Base-by-base conservation (phyloP, 1,139 yeast species). In the Debaryomyces fabryi region DNA sequence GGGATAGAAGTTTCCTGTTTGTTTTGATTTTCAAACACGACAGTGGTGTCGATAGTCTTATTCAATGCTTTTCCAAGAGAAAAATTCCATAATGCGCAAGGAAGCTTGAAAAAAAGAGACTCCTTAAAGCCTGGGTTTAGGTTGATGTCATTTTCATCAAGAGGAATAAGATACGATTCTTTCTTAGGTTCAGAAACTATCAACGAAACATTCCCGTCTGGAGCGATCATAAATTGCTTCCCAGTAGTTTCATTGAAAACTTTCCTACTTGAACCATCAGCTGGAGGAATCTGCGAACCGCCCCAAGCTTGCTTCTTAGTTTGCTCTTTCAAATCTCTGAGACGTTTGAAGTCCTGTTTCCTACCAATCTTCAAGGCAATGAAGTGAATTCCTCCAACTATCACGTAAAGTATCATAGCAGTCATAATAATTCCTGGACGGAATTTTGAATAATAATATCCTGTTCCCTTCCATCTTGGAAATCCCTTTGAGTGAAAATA, bases 401-500 rank as follows among this genome's bases (percentile, higher is more conserved):
- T 52, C 1, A 79, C 42, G 47, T 71, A 78, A 45, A 86, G 63
- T 35, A 85, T 70, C 0, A 72, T 54, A 16, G 83, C 52, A 0
- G 89, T 82, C 47, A 82, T 69, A 2, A 73, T 51, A 2, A 88
- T 57, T 38, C 86, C 88, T 7, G 89, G 90, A 47, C 81, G 76
- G 64, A 81, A 85, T 58, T 78, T 74, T 39, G 79, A 67, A 53
- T 79, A 81, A 47, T 69, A 72, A 62, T 79, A 82, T 0, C 76
- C 80, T 1, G 79, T 69, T 0, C 79, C 81, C 50, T 79, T 83
- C 82, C 88, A 89, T 50, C 78, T 77, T 4, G 99, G 99, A 68
- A 93, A 93, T 3, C 99, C 99, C 56, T 85, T 81, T 35, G 79
- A 74, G 49, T 88, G 72, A 68, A 89, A 93, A 66, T 85, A 92